Percentiles rank a stretch among this genome's conserved stretches.
phyloP scores from a whole-genome alignment of 768 basidiomycete genomes.

The Amanita fuliginea region DNA sequence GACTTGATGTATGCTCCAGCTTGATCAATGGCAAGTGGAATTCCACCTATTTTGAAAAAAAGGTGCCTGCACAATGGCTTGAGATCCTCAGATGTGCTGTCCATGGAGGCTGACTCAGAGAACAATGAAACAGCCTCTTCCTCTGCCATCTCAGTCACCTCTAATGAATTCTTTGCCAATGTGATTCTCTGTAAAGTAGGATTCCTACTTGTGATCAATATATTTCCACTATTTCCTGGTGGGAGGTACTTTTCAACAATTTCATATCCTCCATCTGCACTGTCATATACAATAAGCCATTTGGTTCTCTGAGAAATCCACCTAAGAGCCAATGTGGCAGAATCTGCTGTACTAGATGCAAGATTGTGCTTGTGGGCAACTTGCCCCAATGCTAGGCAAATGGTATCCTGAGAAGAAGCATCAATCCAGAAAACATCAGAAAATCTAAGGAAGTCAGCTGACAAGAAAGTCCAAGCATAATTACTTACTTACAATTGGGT shows the following conservation, averaged over 20 bases:
- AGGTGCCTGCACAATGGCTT: neutral
- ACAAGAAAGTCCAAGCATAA: neutral
- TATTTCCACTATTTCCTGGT: neutral
- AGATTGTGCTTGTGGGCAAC: conserved; percentile 6
- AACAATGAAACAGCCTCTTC: too few species aligned
- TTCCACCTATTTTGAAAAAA: neutral
- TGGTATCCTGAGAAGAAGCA: conserved; percentile 10
- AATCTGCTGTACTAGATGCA: neutral
- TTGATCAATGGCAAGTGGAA: conserved; percentile 8
- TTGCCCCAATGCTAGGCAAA: neutral
- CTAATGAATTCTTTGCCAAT: too few species aligned
- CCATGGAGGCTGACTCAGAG: neutral
- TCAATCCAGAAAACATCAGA: conserved; percentile 15
- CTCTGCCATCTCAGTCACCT: too few species aligned
- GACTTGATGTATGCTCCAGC: neutral
- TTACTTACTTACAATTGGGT: neutral
- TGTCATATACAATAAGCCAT: conserved; percentile 7
- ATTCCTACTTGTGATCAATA: too few species aligned
- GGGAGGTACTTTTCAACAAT: too few species aligned
- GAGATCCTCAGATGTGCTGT: neutral
- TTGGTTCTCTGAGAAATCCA: conserved; percentile 7
- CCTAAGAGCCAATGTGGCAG: conserved; percentile 1
- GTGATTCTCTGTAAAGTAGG: too few species aligned
- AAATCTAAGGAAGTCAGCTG: conserved; percentile 6
- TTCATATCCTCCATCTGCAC: neutral